Conservation (phyloP, 805 yeast genomes). For the Candida lessepsii region DNA sequence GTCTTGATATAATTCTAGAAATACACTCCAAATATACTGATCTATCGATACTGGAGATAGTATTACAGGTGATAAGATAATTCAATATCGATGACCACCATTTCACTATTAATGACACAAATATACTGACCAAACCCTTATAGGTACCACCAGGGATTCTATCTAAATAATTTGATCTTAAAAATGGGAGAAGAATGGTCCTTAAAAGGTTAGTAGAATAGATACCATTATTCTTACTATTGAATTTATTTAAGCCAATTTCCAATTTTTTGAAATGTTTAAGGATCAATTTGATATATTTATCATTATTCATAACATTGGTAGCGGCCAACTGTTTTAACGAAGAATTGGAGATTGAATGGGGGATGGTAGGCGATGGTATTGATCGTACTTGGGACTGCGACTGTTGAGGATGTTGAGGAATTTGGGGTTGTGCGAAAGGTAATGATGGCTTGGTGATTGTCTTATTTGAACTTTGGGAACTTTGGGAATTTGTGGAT, state of each 20-base stretch:
- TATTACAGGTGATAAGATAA: conserved; percentile 18
- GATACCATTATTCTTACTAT: conserved; percentile 35
- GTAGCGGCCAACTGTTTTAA: neutral
- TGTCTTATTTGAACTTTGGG: conserved; percentile 10
- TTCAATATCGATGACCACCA: conserved; percentile 56
- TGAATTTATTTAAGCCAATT: conserved; percentile 43
- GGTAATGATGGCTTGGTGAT: conserved; percentile 13
- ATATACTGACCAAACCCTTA: conserved; percentile 32
- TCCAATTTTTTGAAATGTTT: conserved; percentile 42
- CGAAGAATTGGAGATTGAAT: conserved; percentile 4
- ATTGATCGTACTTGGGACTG: neutral
- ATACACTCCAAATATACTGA: conserved; percentile 55
- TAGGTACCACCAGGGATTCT: conserved; percentile 23
- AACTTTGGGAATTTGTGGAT: conserved; percentile 3
- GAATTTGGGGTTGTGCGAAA: neutral
- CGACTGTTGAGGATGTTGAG: neutral
- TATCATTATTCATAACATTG: conserved; percentile 9
- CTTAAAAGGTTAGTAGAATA: conserved; percentile 48
- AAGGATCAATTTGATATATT: conserved; percentile 14
- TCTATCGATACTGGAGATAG: conserved; percentile 45
- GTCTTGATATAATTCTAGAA: conserved; percentile 47
- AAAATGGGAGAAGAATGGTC: conserved; percentile 45
- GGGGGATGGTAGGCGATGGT: conserved; percentile 1
- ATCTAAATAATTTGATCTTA: conserved; percentile 29
- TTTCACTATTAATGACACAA: conserved; percentile 33